Evolutionary conservation across 2,329 filamentous ascomycete genomes (phyloP), one percentile per base, ranked within the genome.

Genomic region (Talaromyces sp.): DNA sequence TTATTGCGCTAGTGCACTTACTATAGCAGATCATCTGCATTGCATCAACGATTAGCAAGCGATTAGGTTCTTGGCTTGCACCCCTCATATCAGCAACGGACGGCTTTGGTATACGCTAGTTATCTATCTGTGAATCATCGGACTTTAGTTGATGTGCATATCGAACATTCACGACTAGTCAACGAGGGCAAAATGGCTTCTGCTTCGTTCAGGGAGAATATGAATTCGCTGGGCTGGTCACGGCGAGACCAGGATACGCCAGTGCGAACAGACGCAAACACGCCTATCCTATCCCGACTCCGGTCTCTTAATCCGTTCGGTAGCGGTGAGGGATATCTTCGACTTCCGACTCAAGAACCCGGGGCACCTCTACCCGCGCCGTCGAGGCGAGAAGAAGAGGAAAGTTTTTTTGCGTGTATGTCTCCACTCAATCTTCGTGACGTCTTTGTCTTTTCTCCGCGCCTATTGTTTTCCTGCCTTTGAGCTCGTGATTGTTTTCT

Each of bases 401-500:
- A 97, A 80, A 91, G 89, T 69, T 97, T 91, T 88, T 93, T 97
- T 87, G 89, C 91, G 74, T 84, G 95, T 99, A 87, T 94, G 95
- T 88, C 64, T 60, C 60, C 19, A 11, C 67, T 65, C 62, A 22
- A 24, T 45, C 57, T 64, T 60, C 64, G 59, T 56, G 45, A 56
- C 47, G 27, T 50, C 8, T 19, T 39, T 33, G 10, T 43, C 50
- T 22, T 41, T 57, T 22, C 39, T 47, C 27, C 37, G 33, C 22
- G 49, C 56, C 47, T 52, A 52, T 52, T 31, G 27, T 50, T 52
- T 43, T 39, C 6, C 37, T 41, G 24, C 66, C 43, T 9, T 37
- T 56, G 66, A 63, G 58, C 72, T 65, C 69, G 70, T 73, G 70
- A 68, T 68, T 45, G 10, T 52, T 49, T 68, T 22, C 22, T 68